Conservation (phyloP, 2,329 filamentous ascomycete species). For the Zymoseptoria ardabiliae region DNA sequence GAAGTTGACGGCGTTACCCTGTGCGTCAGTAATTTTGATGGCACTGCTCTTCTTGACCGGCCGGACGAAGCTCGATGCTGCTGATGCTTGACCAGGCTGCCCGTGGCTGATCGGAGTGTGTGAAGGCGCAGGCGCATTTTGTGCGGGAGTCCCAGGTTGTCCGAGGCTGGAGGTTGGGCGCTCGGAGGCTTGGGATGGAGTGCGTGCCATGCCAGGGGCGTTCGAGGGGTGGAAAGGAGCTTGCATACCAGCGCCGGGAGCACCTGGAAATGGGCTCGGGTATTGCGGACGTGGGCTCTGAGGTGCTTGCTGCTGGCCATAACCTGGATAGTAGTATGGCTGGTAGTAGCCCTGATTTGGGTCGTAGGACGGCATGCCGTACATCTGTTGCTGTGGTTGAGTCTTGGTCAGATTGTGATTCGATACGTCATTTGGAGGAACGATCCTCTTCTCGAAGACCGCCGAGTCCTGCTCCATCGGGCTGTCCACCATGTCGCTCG, state of each 20-base stretch:
- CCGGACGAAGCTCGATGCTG: constrained; percentile 51
- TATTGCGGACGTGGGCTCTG: constrained; percentile 39
- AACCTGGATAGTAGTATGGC: constrained; percentile 42
- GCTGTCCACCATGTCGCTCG: constrained; percentile 12
- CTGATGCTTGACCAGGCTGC: constrained; percentile 12
- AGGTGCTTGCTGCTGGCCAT: constrained; percentile 44
- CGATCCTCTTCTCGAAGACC: constrained; percentile 1
- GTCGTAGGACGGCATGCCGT: constrained; percentile 49
- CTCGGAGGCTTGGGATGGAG: constrained; percentile 67
- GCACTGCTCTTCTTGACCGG: constrained; percentile 63
- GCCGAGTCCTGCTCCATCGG: constrained; percentile 7
- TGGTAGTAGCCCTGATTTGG: constrained; percentile 38
- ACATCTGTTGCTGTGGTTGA: constrained; percentile 49
- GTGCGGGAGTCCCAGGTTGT: constrained; percentile 51
- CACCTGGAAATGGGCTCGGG: constrained; percentile 44
- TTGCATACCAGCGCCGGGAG: constrained; percentile 41
- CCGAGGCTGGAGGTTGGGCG: constrained; percentile 53
- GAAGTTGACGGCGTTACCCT: constrained; percentile 68
- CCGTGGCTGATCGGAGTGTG: constrained; percentile 11
- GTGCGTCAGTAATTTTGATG: constrained; percentile 76
- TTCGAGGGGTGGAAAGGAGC: constrained; percentile 51
- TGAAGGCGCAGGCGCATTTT: constrained; percentile 53
- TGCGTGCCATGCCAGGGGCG: constrained; percentile 63
- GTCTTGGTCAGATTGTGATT: constrained; percentile 33
- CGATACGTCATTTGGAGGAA: background rate